A percentile compares a stretch with the other conserved stretches of the same genome.
Conservation (phyloP, 164 flowering plant species). For the Aristolochia fimbriata region DNA sequence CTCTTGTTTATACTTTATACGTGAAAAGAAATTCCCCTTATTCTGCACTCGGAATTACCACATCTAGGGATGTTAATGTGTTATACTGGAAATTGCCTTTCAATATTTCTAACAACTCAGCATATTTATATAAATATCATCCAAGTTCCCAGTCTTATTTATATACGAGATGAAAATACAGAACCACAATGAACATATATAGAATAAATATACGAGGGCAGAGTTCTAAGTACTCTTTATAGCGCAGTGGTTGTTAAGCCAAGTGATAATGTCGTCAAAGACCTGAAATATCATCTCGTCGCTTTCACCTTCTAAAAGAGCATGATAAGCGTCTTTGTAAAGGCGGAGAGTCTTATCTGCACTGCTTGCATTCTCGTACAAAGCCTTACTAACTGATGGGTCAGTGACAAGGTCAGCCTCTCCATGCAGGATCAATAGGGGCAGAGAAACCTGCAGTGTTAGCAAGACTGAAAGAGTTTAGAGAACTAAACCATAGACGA, state of each 20-base stretch:
- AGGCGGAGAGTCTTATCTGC: slow-evolving; percentile 64
- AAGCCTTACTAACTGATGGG: slow-evolving; percentile 88
- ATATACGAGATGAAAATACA: too few species aligned
- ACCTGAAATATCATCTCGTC: slow-evolving; percentile 63
- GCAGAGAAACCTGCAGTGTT: slow-evolving; percentile 66
- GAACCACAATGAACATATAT: too few species aligned
- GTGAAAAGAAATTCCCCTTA: too few species aligned
- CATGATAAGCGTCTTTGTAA: slow-evolving; percentile 61
- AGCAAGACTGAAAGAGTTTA: neutral
- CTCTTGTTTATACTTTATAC: too few species aligned
- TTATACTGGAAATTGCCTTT: too few species aligned
- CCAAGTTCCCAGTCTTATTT: too few species aligned
- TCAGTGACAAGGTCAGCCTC: slow-evolving; percentile 78
- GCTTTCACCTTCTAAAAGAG: slow-evolving; percentile 90
- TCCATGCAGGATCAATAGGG: slow-evolving; percentile 80
- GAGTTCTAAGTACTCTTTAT: neutral
- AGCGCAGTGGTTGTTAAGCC: slow-evolving; percentile 56
- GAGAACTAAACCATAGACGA: neutral
- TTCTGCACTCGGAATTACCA: neutral
- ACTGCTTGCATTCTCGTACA: slow-evolving; percentile 72
- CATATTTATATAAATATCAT: too few species aligned
- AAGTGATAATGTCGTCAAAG: slow-evolving; percentile 56
- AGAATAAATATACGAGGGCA: too few species aligned
- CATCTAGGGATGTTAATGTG: neutral
- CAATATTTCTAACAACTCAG: too few species aligned